Conservation (phyloP, 2,329 filamentous ascomycete genomes). For the Sphaerostilbella broomeana region DNA sequence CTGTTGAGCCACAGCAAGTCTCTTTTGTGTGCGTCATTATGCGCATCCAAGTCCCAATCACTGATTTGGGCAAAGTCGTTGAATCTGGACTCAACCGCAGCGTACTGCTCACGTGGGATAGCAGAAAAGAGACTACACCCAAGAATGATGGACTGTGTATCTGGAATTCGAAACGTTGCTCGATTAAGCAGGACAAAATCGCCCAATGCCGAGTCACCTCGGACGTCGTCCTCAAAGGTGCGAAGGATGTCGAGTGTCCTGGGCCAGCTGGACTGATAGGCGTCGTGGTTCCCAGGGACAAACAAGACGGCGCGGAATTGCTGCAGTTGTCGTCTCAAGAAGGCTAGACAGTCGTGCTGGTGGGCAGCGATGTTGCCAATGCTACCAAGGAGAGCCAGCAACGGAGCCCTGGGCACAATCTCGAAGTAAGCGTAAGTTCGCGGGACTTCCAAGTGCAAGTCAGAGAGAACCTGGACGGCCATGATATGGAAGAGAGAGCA, state of each 20-base stretch:
- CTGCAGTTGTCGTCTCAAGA: conserved; percentile 40
- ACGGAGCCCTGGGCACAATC: conserved; percentile 39
- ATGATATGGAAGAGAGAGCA: no score
- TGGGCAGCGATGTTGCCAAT: conserved; percentile 39
- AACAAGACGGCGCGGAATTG: conserved; percentile 46
- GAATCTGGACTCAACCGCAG: conserved; percentile 35
- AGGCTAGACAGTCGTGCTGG: conserved; percentile 34
- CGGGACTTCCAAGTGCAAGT: conserved; percentile 49
- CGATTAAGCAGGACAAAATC: conserved; percentile 36
- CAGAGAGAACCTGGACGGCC: conserved; percentile 42
- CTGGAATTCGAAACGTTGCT: conserved; percentile 17
- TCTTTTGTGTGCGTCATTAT: conserved; percentile 30
- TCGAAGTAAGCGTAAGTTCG: conserved; percentile 44
- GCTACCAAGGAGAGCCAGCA: conserved; percentile 51
- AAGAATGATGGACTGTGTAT: conserved; percentile 24
- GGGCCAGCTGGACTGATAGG: conserved; percentile 37
- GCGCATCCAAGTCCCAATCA: conserved; percentile 32
- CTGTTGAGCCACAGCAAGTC: conserved; percentile 40
- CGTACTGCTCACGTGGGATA: conserved; percentile 31
- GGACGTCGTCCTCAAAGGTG: conserved; percentile 25
- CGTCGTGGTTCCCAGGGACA: conserved; percentile 51
- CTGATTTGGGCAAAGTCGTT: conserved; percentile 47
- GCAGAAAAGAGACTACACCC: conserved; percentile 42
- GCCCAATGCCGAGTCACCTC: conserved; percentile 23
- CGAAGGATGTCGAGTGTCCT: conserved; percentile 23